Evolutionary conservation across 768 basidiomycete species (phyloP), one percentile per base, ranked within the genome.

Genomic region (Amanita fuliginea): DNA sequence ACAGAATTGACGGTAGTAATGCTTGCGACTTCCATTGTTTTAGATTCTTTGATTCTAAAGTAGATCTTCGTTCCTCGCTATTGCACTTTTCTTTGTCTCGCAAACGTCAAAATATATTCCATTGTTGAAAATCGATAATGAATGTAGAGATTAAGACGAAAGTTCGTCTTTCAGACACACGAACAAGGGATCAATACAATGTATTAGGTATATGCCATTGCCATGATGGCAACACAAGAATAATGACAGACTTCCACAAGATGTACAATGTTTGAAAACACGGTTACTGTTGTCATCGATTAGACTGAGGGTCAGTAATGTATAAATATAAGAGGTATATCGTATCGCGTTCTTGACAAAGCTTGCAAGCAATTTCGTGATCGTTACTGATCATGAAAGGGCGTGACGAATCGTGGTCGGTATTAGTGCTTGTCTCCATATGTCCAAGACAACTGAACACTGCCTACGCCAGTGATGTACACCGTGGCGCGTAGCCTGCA

Each of bases 401-500:
- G 22, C 45, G 14, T 51, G 49, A 32, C 10, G 34, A 51, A 45
- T 45, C 42, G 33, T 43, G n/a, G 4, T 26, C 5, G 26, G 42
- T 0, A 6, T 42, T 36, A 69, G 58, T 67, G 67, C 52, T 70
- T 75, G 56, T 70, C 72, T 51, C 83, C 81, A 9, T 76, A 70
- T 51, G 67, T 75, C 85, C 86, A 88, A 32, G 86, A 88, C 48
- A 89, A 67, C 55, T 80, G 73, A 28, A 88, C 86, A 60, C 84
- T 86, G 53, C 86, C 86, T 7, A 83, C 86, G 42, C 83, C 82
- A 34, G 74, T 64, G 51, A 89, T 88, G 57, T 75, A 70, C 1
- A 89, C 86, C 59, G 76, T 76, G 45, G 86, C 86, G 55, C 83
- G 80, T 51, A 89, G 64, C 35, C 86, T 83, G 59, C 86, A 89